These are phyloP conservation scores for Colletotrichum musae DNA, from an alignment of 2,329 filamentous ascomycete species.

Conservation along the genomic window DNA sequence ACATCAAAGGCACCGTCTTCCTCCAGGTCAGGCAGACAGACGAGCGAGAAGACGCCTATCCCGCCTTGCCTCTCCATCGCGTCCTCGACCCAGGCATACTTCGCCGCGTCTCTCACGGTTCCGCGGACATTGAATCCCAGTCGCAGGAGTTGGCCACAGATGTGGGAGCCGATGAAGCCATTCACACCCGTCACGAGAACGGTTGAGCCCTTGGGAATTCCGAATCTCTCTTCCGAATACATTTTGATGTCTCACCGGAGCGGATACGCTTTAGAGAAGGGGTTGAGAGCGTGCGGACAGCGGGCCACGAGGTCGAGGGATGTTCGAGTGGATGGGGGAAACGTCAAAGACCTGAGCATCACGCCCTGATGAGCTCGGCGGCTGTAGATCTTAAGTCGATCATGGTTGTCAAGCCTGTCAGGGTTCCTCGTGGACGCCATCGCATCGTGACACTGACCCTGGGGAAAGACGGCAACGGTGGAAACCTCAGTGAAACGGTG, in stretches of 20 bases:
- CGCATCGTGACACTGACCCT: background rate
- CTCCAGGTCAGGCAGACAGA: conserved; percentile 52
- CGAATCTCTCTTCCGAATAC: conserved; percentile 29
- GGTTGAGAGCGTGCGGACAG: background rate
- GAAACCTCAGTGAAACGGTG: conserved; percentile 22
- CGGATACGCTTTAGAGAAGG: background rate
- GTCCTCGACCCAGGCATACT: conserved; percentile 47
- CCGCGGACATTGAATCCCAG: conserved; percentile 56
- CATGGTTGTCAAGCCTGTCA: conserved; percentile 18
- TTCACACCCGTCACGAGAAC: conserved; percentile 60
- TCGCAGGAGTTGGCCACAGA: conserved; percentile 52
- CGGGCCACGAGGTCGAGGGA: background rate
- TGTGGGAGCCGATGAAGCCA: conserved; percentile 59
- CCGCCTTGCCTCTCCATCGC: conserved; percentile 49
- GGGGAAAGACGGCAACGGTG: conserved; percentile 11
- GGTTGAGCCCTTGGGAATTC: conserved; percentile 26
- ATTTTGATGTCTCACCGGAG: conserved; percentile 9
- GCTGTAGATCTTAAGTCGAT: conserved; percentile 32
- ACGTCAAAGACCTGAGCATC: conserved; percentile 12
- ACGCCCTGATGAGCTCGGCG: conserved; percentile 1
- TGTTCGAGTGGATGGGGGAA: background rate
- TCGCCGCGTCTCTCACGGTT: conserved; percentile 53
- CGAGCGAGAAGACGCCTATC: conserved; percentile 51
- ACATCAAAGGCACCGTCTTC: conserved; percentile 46
- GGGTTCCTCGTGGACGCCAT: background rate